These are phyloP conservation scores for Fusarium ambrosium DNA, from an alignment of 2,329 filamentous ascomycete genomes.

Conservation along the genomic window DNA sequence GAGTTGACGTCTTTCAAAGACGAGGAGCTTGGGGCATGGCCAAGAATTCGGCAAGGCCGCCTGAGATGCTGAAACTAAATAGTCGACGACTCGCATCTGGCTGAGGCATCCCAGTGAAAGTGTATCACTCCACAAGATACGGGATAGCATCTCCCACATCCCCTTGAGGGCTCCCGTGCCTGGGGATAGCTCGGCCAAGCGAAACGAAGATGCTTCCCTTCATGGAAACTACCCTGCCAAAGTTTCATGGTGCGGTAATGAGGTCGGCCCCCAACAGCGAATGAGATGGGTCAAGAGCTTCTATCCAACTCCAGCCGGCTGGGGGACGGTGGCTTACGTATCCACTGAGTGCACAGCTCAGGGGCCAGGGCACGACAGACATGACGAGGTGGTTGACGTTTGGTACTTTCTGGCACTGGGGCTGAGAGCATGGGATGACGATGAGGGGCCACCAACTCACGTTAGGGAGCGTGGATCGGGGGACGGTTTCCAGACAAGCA, in stretches of 20 bases:
- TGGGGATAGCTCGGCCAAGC: slow-evolving; percentile 18
- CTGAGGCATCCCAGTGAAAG: slow-evolving; percentile 36
- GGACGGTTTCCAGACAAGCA: slow-evolving; percentile 21
- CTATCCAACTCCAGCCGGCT: slow-evolving; percentile 26
- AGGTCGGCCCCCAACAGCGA: slow-evolving; percentile 36
- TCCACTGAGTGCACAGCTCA: slow-evolving; percentile 37
- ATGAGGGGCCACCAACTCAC: slow-evolving; percentile 18
- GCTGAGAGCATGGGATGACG: slow-evolving; percentile 15
- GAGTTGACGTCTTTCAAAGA: slow-evolving; percentile 12
- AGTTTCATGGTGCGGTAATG: slow-evolving; percentile 42
- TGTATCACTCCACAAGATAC: slow-evolving; percentile 42
- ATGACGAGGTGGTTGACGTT: slow-evolving; percentile 31
- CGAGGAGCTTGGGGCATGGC: slow-evolving; percentile 1
- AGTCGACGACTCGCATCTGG: slow-evolving; percentile 25
- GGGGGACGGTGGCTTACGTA: slow-evolving; percentile 40
- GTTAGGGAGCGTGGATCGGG: slow-evolving; percentile 18
- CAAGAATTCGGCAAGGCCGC: slow-evolving; percentile 25
- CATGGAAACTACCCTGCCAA: slow-evolving; percentile 33
- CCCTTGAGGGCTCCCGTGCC: slow-evolving; percentile 13
- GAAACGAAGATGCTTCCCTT: slow-evolving; percentile 27
- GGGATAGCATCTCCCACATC: slow-evolving; percentile 29
- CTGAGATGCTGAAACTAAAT: slow-evolving; percentile 39
- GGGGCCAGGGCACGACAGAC: slow-evolving; percentile 25
- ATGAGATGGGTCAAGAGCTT: slow-evolving; percentile 31
- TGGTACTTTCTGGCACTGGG: slow-evolving; percentile 19